A percentile compares a stretch with the other conserved stretches of the same genome.
Evolutionary conservation across 1,284 basidiomycete genomes (phyloP).

Genomic region (Trichosporon sp.): DNA sequence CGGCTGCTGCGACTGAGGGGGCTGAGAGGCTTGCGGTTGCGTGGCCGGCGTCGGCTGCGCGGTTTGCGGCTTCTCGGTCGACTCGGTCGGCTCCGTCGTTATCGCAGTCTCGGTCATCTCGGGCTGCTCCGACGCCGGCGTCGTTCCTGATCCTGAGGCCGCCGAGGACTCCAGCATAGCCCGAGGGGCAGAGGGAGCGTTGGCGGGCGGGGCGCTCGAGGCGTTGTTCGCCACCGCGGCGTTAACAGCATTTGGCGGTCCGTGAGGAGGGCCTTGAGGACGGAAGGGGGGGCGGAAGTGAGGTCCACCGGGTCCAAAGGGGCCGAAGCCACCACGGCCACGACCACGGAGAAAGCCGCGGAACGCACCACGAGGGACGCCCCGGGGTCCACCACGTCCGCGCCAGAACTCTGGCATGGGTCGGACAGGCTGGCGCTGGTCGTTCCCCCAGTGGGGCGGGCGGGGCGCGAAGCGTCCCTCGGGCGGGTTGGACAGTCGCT

Average conservation of each 20-base stretch:
- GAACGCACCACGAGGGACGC: conserved; percentile 31
- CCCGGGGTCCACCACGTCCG: conserved; percentile 61
- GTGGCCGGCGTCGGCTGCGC: background rate
- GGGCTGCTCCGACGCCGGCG: conserved; percentile 22
- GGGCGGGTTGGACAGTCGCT: conserved; percentile 58
- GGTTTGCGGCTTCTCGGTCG: conserved; percentile 38
- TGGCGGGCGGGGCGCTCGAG: background rate
- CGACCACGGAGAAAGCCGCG: conserved; percentile 23
- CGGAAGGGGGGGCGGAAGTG: background rate
- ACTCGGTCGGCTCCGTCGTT: conserved; percentile 25
- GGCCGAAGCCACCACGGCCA: conserved; percentile 21
- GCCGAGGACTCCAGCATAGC: background rate
- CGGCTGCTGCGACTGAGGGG: background rate
- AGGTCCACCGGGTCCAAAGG: conserved; percentile 1
- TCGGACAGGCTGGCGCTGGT: conserved; percentile 18
- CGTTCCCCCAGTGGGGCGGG: conserved; percentile 7
- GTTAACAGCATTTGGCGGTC: background rate
- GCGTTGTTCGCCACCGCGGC: conserved; percentile 1
- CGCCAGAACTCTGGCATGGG: conserved; percentile 67
- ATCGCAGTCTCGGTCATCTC: conserved; percentile 26
- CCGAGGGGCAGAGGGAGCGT: background rate
- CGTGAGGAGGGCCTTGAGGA: background rate
- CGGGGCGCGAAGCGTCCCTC: background rate
- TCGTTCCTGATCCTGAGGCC: conserved; percentile 1
- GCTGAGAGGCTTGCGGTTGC: too few species aligned